Conservation (phyloP, 352 stramenopile species). For the Phytopythium sindhum region DNA sequence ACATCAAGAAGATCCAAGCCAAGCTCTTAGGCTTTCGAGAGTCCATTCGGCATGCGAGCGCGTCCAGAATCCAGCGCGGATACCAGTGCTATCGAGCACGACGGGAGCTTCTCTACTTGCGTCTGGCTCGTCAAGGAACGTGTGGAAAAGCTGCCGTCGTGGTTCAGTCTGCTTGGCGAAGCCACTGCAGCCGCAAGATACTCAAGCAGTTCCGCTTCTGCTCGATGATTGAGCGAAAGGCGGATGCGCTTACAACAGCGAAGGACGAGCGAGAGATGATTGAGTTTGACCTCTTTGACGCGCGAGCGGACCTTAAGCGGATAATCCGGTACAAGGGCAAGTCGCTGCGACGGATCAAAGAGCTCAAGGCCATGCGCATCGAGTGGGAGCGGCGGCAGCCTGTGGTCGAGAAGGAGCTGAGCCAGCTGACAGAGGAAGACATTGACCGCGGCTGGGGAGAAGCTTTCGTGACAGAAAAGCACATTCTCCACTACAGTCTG, state of each 20-base stretch:
- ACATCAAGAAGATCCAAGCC: slow-evolving; percentile 35
- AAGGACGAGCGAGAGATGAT: slow-evolving; percentile 69
- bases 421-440: slow-evolving; percentile 59
- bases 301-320: slow-evolving; percentile 52
- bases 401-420: slow-evolving; percentile 69
- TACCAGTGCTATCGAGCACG: slow-evolving; percentile 62
- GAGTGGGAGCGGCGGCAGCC: slow-evolving; percentile 80
- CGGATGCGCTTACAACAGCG: slow-evolving; percentile 37
- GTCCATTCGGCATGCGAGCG: slow-evolving; percentile 35
- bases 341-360: slow-evolving; percentile 58
- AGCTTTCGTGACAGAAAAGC: slow-evolving; percentile 75
- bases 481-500: slow-evolving; percentile 60
- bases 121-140: slow-evolving; percentile 33
- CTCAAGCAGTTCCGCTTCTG: slow-evolving; percentile 69
- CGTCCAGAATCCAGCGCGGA: slow-evolving; percentile 45
- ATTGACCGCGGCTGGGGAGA: slow-evolving; percentile 74
- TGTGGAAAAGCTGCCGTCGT: slow-evolving; percentile 56
- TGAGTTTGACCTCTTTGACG: slow-evolving; percentile 68
- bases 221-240: slow-evolving; percentile 62
- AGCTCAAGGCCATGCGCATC: slow-evolving; percentile 74
- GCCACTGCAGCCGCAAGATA: slow-evolving; percentile 47
- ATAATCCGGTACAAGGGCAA: slow-evolving; percentile 79
- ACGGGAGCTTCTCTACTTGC: slow-evolving; percentile 31
- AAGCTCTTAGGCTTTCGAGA: slow-evolving; percentile 38
- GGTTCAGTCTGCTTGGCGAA: slow-evolving; percentile 73